phyloP scores from a whole-genome alignment of 148 eudicot species.

The Vaccinium darrowii region DNA sequence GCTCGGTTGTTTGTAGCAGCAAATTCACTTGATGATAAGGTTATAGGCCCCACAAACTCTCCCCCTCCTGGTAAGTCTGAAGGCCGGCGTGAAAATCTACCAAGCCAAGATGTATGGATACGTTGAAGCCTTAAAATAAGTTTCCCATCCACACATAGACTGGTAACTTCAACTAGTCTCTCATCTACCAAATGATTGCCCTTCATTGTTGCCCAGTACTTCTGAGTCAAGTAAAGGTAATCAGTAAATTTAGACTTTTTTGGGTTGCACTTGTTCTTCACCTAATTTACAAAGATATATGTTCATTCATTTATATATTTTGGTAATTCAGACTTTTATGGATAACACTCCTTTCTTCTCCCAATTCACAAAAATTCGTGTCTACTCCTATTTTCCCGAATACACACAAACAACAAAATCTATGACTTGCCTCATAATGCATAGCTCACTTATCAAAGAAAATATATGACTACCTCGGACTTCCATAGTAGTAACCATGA shows the following conservation, averaged over 20 bases:
- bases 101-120: neutral
- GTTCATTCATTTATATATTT: neutral
- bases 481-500: too few species aligned
- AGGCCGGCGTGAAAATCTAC: neutral
- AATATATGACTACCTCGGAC: too few species aligned
- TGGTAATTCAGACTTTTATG: neutral
- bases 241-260: neutral
- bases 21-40: neutral
- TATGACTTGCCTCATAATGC: neutral
- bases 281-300: neutral
- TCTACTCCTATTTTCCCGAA: neutral
- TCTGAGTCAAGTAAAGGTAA: neutral
- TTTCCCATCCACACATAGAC: neutral
- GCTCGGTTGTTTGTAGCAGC: slow-evolving; percentile 17
- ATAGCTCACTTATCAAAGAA: too few species aligned
- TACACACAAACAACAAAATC: neutral
- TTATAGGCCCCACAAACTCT: neutral
- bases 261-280: neutral
- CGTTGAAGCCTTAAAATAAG: neutral
- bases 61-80: neutral
- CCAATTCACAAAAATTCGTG: neutral
- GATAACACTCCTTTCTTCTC: neutral
- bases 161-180: neutral
- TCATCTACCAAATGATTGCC: neutral
- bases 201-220: neutral